phyloP scores from a whole-genome alignment of 345 rosid genomes.

The Hirschfeldia incana region DNA sequence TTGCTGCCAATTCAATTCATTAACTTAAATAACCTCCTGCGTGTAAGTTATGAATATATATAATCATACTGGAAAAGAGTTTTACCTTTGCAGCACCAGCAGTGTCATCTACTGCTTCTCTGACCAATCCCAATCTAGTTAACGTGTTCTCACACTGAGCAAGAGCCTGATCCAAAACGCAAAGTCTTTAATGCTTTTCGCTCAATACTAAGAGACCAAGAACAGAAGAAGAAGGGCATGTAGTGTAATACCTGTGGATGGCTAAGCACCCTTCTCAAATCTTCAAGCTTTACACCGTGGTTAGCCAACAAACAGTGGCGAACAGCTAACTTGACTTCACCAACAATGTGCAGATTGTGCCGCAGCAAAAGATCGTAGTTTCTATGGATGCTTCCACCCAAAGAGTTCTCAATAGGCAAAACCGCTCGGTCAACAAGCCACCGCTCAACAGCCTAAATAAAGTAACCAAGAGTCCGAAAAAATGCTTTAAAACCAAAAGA shows the following conservation, averaged over 20 bases:
- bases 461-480: conserved; percentile 1
- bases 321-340: conserved; percentile 90
- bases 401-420: conserved; percentile 92
- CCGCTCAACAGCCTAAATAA: conserved; percentile 68
- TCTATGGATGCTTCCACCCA: conserved; percentile 98
- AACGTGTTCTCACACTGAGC: conserved; percentile 93
- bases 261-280: conserved; percentile 86
- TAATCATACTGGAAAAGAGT: background rate
- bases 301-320: conserved; percentile 94
- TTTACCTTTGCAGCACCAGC: conserved; percentile 97
- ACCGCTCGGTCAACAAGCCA: conserved; percentile 98
- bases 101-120: conserved; percentile 94
- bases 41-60: conserved; percentile 1
- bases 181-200: background rate
- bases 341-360: conserved; percentile 92
- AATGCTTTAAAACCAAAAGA: background rate
- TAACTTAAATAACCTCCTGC: conserved; percentile 12
- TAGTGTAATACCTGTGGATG: conserved; percentile 79
- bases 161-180: conserved; percentile 66
- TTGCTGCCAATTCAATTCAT: conserved; percentile 44
- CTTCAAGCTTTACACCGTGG: conserved; percentile 73
- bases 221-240: background rate
- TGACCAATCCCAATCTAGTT: conserved; percentile 74
- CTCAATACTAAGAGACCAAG: background rate
- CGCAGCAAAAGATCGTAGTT: conserved; percentile 92